Conservation (phyloP, 257 asterid species). For the Eucommia ulmoides region DNA sequence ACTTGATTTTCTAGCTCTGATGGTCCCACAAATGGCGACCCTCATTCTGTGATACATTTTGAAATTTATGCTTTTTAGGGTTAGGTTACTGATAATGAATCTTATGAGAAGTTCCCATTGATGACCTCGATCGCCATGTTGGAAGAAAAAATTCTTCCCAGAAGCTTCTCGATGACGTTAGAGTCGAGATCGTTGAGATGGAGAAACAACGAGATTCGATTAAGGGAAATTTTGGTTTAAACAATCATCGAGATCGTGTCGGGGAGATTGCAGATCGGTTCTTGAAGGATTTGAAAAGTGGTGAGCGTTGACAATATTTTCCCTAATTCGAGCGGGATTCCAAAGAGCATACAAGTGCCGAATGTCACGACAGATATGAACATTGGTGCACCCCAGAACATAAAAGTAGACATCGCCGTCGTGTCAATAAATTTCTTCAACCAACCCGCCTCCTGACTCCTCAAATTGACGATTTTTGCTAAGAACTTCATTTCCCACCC, state of each 20-base stretch:
- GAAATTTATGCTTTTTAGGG: slow-evolving; percentile 44
- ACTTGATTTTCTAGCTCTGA: slow-evolving; percentile 92
- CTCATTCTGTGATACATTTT: slow-evolving; percentile 52
- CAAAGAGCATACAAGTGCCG: slow-evolving; percentile 63
- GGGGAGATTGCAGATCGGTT: slow-evolving; percentile 68
- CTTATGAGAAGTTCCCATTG: slow-evolving; percentile 69
- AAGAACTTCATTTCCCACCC: slow-evolving; percentile 90
- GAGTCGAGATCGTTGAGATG: slow-evolving; percentile 62
- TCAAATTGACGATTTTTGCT: slow-evolving; percentile 39
- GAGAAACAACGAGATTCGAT: slow-evolving; percentile 69
- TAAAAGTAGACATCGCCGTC: slow-evolving; percentile 33
- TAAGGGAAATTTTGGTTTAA: slow-evolving; percentile 91
- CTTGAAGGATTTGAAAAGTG: slow-evolving; percentile 82
- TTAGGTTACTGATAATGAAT: slow-evolving; percentile 36
- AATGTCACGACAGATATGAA: slow-evolving; percentile 64
- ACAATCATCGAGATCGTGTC: slow-evolving; percentile 71
- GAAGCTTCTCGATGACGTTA: slow-evolving; percentile 50
- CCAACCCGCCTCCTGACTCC: slow-evolving; percentile 63
- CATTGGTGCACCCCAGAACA: slow-evolving; percentile 76
- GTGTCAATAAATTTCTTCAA: slow-evolving; percentile 49
- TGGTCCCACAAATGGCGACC: slow-evolving; percentile 85
- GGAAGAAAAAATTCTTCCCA: slow-evolving; percentile 28
- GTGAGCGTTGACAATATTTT: slow-evolving; percentile 83
- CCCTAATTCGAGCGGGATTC: slow-evolving; percentile 78
- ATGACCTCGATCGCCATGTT: slow-evolving; percentile 48